A percentile compares a stretch with the other conserved stretches of the same genome.
Evolutionary conservation across 208 protist species (phyloP).

Genomic region (Leishmania guyanensis): DNA sequence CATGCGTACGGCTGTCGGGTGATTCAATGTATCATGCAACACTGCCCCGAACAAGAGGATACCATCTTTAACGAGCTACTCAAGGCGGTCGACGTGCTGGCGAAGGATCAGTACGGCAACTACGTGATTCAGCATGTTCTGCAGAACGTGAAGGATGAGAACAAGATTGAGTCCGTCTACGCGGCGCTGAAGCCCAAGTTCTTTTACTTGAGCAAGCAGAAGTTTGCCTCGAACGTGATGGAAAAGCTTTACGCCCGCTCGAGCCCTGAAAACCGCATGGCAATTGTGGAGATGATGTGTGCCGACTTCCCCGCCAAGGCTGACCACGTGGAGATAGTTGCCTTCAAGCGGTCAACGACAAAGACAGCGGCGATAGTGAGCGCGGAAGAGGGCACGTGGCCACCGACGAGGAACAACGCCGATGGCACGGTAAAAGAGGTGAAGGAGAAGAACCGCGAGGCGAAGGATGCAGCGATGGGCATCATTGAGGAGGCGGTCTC

Average conservation of each 20-base stretch:
- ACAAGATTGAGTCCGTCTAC: slow-evolving; percentile 87
- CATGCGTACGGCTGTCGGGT: slow-evolving; percentile 99
- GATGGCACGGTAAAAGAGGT: slow-evolving; percentile 45
- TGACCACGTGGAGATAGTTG: slow-evolving; percentile 58
- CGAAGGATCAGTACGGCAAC: slow-evolving; percentile 98
- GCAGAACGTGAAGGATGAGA: slow-evolving; percentile 87
- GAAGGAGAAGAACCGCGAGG: slow-evolving; percentile 77
- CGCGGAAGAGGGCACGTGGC: slow-evolving; percentile 40
- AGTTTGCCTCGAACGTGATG: slow-evolving; percentile 99
- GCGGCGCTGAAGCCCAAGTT: slow-evolving; percentile 72
- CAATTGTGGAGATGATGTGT: slow-evolving; percentile 91
- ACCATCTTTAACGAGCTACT: slow-evolving; percentile 95
- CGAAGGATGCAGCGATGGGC: slow-evolving; percentile 80
- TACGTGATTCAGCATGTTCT: slow-evolving; percentile 99
- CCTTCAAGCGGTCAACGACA: slow-evolving; percentile 57
- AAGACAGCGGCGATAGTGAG: slow-evolving; percentile 64
- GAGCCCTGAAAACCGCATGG: slow-evolving; percentile 66
- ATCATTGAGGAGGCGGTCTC: slow-evolving; percentile 58
- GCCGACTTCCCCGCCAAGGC: slow-evolving; percentile 36
- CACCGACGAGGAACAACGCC: slow-evolving; percentile 30
- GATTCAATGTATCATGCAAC: slow-evolving; percentile 98
- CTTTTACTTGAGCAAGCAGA: slow-evolving; percentile 94
- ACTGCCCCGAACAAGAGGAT: slow-evolving; percentile 91
- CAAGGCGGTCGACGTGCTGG: slow-evolving; percentile 79
- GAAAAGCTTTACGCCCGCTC: slow-evolving; percentile 96